A percentile compares a stretch with the other conserved stretches of the same genome.
Evolutionary conservation across 2,329 filamentous ascomycete genomes (phyloP).

Genomic region (Trichoderma breve): DNA sequence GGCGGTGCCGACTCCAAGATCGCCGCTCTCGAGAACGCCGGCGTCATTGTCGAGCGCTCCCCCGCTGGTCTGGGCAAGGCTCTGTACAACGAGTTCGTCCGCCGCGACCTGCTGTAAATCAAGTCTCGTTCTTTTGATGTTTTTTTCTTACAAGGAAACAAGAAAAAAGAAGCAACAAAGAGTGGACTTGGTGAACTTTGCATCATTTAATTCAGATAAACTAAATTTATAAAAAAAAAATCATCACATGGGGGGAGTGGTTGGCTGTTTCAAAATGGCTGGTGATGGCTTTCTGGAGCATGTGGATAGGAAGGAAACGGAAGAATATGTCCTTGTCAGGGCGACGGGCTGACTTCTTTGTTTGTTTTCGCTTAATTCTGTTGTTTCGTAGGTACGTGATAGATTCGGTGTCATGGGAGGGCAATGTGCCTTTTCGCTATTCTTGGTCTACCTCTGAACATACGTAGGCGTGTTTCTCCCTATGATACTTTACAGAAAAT

Average conservation of each 20-base stretch:
- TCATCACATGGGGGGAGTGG: conserved; percentile 12
- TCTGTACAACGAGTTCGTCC: conserved; percentile 91
- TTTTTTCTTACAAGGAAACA: background rate
- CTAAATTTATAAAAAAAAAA: conserved; percentile 5
- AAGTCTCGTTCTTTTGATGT: background rate
- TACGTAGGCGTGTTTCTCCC: background rate
- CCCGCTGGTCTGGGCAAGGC: conserved; percentile 91
- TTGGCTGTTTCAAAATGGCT: background rate
- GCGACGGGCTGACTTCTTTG: conserved; percentile 24
- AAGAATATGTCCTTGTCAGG: background rate
- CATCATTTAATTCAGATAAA: background rate
- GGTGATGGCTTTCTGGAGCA: conserved; percentile 14
- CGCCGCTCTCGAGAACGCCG: conserved; percentile 84
- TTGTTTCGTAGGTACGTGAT: conserved; percentile 35
- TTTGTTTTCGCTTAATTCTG: conserved; percentile 28
- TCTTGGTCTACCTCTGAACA: background rate
- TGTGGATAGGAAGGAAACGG: conserved; percentile 13
- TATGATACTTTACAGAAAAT: background rate
- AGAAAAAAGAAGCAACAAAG: background rate
- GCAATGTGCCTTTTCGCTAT: background rate
- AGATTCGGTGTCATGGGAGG: conserved; percentile 27
- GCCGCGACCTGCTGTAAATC: conserved; percentile 84
- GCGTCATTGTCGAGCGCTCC: conserved; percentile 94
- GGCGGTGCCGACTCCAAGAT: conserved; percentile 99
- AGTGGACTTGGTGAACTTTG: background rate